Evolutionary conservation across 495 filamentous ascomycete species (phyloP), one percentile per base, ranked within the genome.

Genomic region (Neurospora sp.): DNA sequence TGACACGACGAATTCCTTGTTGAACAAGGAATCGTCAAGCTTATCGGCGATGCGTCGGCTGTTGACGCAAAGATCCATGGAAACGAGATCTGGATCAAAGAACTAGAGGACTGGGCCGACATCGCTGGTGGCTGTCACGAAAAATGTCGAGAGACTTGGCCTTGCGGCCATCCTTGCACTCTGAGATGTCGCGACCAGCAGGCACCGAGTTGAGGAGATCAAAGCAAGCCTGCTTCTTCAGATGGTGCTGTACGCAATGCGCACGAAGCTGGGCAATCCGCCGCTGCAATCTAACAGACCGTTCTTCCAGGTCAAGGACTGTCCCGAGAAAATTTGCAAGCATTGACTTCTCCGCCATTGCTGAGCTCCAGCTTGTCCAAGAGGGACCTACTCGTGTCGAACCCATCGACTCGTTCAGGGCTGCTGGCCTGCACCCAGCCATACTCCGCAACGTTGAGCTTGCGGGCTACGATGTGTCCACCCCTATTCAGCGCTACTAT

Each of bases 11-110:
- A 97, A 80, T 0, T 88, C 88, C 69, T 83, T 82, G 77, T 96
- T 93, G 84, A 87, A 97, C 3, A 98, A 82, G 73, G 86, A 96
- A 76, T 97, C 94, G 76, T 98, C 95, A 8, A 98, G 77, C 59
- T 90, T 84, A 75, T 98, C 94, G 2, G 89, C 92, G 23, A 86
- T 85, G 8, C 85, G 82, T 82, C 92, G 93, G 73, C 79, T 88
- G 80, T 97, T 96, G 82, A 93, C 93, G 79, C 98, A 99, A 94
- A 96, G 35, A 77, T 78, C 5, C 82, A 89, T 73, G 38, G 70
- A n/a, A 79, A 42, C 31, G 76, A 75, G 14, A 77, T 74, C 0
- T 82, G 81, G 76, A 77, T 85, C 46, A 77, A 71, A 35, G 82
- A 86, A 20, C 79, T 86, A n/a, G 81, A 82, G 42, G 84, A 89